These are phyloP conservation scores for Erysiphe neolycopersici DNA, from an alignment of 2,329 filamentous ascomycete species.

Conservation along the genomic window DNA sequence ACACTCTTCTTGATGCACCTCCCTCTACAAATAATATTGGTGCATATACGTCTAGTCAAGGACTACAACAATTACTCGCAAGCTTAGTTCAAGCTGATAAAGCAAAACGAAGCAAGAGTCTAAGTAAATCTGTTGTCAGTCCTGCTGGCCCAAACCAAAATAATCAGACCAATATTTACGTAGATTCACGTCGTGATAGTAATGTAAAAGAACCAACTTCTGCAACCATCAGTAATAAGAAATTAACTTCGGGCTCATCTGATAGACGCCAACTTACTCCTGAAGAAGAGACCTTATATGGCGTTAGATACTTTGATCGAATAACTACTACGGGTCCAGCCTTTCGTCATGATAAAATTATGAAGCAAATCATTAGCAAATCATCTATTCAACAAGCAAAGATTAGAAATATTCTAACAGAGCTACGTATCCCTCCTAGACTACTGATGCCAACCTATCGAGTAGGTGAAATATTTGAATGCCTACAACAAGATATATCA, in stretches of 20 bases:
- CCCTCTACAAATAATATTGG: constrained; percentile 39
- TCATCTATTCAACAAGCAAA: constrained; percentile 48
- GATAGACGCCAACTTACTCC: constrained; percentile 45
- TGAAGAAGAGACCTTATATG: constrained; percentile 54
- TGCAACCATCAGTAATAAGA: constrained; percentile 14
- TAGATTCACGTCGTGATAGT: constrained; percentile 15
- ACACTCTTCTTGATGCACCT: constrained; percentile 65
- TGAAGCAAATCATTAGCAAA: constrained; percentile 54
- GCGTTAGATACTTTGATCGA: constrained; percentile 64
- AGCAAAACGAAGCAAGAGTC: constrained; percentile 50
- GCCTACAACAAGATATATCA: constrained; percentile 39
- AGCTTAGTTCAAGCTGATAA: constrained; percentile 65
- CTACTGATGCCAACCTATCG: constrained; percentile 49
- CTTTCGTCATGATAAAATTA: constrained; percentile 65
- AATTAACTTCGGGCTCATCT: constrained; percentile 13
- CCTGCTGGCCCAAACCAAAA: constrained; percentile 14
- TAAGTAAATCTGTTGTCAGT: constrained; percentile 30
- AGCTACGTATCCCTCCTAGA: constrained; percentile 42
- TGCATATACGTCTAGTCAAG: constrained; percentile 56
- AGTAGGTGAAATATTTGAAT: constrained; percentile 46
- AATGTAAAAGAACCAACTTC: constrained; percentile 12
- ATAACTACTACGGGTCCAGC: constrained; percentile 53
- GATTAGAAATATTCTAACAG: constrained; percentile 43
- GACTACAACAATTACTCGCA: constrained; percentile 54
- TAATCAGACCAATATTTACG: constrained; percentile 11